Evolutionary conservation across 2,329 filamentous ascomycete genomes (phyloP).

Genomic region (Davidsoniella neocaledoniae): DNA sequence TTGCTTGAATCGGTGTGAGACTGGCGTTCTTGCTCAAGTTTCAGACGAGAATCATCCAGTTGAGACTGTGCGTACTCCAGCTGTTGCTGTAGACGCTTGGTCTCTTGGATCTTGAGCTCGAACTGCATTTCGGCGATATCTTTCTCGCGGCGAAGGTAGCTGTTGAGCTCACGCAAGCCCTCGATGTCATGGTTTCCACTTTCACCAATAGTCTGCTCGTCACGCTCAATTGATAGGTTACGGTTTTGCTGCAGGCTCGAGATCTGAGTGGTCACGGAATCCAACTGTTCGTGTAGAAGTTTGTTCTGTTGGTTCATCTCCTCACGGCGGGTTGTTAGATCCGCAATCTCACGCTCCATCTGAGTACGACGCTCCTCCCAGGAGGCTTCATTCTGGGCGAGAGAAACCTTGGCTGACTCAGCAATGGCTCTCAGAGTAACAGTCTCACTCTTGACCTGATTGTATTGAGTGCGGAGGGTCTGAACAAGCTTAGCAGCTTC

Average conservation of each 20-base stretch:
- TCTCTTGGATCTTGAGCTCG: slow-evolving; percentile 74
- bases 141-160: slow-evolving; percentile 84
- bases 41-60: slow-evolving; percentile 74
- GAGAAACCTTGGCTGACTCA: slow-evolving; percentile 64
- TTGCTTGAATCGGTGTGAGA: slow-evolving; percentile 57
- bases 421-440: slow-evolving; percentile 62
- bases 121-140: slow-evolving; percentile 96
- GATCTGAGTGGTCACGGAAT: slow-evolving; percentile 67
- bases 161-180: slow-evolving; percentile 77
- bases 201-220: slow-evolving; percentile 15
- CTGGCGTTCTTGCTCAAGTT: slow-evolving; percentile 77
- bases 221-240: slow-evolving; percentile 29
- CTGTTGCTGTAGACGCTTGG: slow-evolving; percentile 77
- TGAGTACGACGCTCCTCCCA: slow-evolving; percentile 71
- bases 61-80: slow-evolving; percentile 74
- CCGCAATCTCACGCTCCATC: slow-evolving; percentile 68
- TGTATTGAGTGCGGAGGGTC: slow-evolving; percentile 60
- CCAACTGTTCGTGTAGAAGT: slow-evolving; percentile 75
- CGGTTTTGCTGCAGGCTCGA: slow-evolving; percentile 63
- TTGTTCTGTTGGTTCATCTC: slow-evolving; percentile 82
- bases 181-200: slow-evolving; percentile 39
- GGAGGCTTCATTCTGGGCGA: slow-evolving; percentile 68
- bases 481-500: slow-evolving; percentile 82
- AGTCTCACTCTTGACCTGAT: slow-evolving; percentile 64
- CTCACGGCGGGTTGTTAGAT: slow-evolving; percentile 62